A percentile compares a stretch with the other conserved stretches of the same genome.
Conservation (phyloP, 148 eudicot genomes). For the Oxyria digyna region DNA sequence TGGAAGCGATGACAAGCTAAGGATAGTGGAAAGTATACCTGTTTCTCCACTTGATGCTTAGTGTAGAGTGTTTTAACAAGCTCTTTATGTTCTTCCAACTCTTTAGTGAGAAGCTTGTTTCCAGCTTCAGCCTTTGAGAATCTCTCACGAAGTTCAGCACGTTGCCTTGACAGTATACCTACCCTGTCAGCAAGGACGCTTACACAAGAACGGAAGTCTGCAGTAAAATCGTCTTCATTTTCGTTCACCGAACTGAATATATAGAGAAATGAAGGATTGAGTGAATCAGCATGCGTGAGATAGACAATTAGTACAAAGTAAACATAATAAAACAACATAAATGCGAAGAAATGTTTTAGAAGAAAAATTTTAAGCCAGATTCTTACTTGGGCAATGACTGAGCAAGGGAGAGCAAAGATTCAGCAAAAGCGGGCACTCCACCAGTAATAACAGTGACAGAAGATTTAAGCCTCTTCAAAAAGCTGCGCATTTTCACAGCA, state of each 20-base stretch:
- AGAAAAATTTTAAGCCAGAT: no score
- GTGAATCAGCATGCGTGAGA: not conserved
- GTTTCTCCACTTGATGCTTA: constrained; percentile 88
- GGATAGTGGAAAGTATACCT: constrained; percentile 28
- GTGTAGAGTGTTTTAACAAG: constrained; percentile 56
- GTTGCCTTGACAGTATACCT: constrained; percentile 58
- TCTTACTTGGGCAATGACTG: constrained; percentile 76
- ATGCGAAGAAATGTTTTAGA: not conserved
- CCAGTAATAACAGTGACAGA: constrained; percentile 57
- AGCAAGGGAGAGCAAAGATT: constrained; percentile 61
- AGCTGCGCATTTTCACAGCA: constrained; percentile 76
- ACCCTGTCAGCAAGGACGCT: constrained; percentile 80
- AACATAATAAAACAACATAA: not conserved
- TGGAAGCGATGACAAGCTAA: not conserved
- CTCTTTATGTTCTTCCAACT: constrained; percentile 79
- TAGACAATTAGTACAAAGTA: not conserved
- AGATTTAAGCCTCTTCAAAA: constrained; percentile 62
- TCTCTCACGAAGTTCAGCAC: constrained; percentile 74
- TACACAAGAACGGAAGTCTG: constrained; percentile 63
- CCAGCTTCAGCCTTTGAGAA: constrained; percentile 55
- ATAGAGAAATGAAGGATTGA: constrained; percentile 4
- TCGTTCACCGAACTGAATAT: constrained; percentile 44
- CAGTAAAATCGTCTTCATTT: constrained; percentile 50
- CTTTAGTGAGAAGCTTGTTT: constrained; percentile 47
- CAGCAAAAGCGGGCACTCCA: constrained; percentile 62